Evolutionary conservation across 2,329 filamentous ascomycete genomes (phyloP), one percentile per base, ranked within the genome.

Genomic region (Cercospora zeae-maydis): DNA sequence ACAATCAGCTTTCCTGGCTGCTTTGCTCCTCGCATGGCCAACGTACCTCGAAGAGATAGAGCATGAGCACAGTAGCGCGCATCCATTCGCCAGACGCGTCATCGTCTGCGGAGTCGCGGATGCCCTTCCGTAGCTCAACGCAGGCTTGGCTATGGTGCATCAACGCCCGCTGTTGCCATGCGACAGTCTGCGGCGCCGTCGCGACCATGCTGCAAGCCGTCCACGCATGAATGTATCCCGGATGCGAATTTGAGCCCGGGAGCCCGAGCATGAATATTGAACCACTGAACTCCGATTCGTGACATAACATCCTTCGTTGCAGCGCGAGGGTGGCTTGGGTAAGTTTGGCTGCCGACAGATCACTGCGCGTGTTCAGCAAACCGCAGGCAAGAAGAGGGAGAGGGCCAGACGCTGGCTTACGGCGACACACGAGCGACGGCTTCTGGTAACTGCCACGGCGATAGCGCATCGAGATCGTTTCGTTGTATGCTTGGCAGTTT

Each of bases 211-310:
- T 64, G 14, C 64, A 62, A 7, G 67, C 58, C 13, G 58, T 47
- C 61, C 24, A 69, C 39, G 65, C 65, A 67, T 27, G 66, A 63
- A 59, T 70, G 61, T 34, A 70, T 52, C 21, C 53, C 27, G 66
- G 54, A 45, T 66, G 47, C 13, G 53, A 21, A 1, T 62, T 42
- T 6, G 65, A 58, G 8, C 63, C 34, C 9, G 63, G 63, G 16
- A 70, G 53, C 14, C 61, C 62, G 4, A 59, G 19, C 10, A 59
- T 34, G 19, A 69, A 45, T 14, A 67, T 56, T 5, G 66, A 64
- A 8, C 60, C 49, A 21, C 64, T 59, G 45, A 63, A 62, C 4
- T 58, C 59, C 8, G 45, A 45, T 36, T 65, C 53, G 8, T 59
- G 57, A 54, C 65, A 63, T 6, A 70, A 34, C 10, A 69, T 42